These are phyloP conservation scores for Salvia miltiorrhiza DNA, from an alignment of 257 asterid genomes.

Conservation along the genomic window DNA sequence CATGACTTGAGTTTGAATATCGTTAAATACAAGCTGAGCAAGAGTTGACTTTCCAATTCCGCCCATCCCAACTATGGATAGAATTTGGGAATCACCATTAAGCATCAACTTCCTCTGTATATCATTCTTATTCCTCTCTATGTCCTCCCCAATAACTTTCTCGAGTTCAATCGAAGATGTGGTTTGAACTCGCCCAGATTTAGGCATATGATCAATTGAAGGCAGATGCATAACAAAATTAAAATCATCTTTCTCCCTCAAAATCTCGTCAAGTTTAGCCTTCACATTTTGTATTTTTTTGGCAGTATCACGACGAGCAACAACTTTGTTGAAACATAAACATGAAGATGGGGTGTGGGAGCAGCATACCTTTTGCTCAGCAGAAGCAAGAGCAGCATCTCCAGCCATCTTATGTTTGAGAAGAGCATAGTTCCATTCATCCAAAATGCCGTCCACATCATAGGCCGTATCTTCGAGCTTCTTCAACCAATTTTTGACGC, in stretches of 20 bases:
- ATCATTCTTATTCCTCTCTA: not conserved
- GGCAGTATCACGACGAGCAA: not conserved
- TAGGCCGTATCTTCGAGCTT: not conserved
- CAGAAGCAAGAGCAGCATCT: too few species aligned
- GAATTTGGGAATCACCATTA: not conserved
- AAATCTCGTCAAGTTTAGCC: not conserved
- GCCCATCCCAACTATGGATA: not conserved
- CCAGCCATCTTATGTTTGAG: not conserved
- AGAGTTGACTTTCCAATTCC: conserved; percentile 8
- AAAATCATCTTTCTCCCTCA: not conserved
- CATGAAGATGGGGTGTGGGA: not conserved
- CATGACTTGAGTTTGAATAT: not conserved
- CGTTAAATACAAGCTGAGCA: not conserved
- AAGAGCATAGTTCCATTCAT: not conserved
- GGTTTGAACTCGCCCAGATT: not conserved
- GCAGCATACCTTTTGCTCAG: not conserved
- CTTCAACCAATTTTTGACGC: not conserved
- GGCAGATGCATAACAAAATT: not conserved
- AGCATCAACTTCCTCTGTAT: not conserved
- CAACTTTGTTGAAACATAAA: not conserved
- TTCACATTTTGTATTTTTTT: not conserved
- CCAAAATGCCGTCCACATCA: not conserved
- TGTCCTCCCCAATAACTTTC: not conserved
- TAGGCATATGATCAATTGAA: not conserved
- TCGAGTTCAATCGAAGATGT: not conserved